Conservation (phyloP, 345 rosid genomes). For the Brassica nigra region DNA sequence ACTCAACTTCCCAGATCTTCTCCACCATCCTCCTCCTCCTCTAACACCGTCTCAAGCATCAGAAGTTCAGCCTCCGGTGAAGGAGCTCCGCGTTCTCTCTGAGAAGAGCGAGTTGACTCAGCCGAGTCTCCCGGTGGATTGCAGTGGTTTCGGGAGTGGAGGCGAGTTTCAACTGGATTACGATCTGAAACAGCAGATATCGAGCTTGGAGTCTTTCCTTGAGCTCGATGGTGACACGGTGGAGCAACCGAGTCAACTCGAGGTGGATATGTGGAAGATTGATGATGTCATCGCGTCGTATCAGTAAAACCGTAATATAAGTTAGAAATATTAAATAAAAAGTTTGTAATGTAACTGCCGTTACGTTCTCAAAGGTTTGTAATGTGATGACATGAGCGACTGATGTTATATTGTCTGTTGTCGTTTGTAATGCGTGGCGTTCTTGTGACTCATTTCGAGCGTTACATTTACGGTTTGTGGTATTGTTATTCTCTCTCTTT, state of each 20-base stretch:
- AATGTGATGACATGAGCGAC: neutral
- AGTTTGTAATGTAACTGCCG: slow-evolving; percentile 9
- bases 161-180: slow-evolving; percentile 33
- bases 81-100: slow-evolving; percentile 44
- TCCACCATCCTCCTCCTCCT: slow-evolving; percentile 17
- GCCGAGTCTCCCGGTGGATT: slow-evolving; percentile 29
- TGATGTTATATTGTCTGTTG: neutral
- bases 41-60: neutral
- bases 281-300: slow-evolving; percentile 54
- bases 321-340: neutral
- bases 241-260: slow-evolving; percentile 33
- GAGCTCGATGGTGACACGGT: slow-evolving; percentile 48
- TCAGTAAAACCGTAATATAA: neutral
- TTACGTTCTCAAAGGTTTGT: neutral
- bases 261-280: slow-evolving; percentile 68
- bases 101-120: slow-evolving; percentile 36
- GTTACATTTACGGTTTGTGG: slow-evolving; percentile 13
- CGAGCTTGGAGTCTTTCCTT: slow-evolving; percentile 63
- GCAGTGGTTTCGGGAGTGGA: slow-evolving; percentile 24
- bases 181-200: slow-evolving; percentile 61
- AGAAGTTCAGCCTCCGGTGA: slow-evolving; percentile 43
- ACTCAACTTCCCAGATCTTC: slow-evolving; percentile 66
- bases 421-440: slow-evolving; percentile 1
- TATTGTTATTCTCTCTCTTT: neutral
- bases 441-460: slow-evolving; percentile 5